Conservation (phyloP, 192 early-diverging fungal genomes). For the Phycomyces nitens region DNA sequence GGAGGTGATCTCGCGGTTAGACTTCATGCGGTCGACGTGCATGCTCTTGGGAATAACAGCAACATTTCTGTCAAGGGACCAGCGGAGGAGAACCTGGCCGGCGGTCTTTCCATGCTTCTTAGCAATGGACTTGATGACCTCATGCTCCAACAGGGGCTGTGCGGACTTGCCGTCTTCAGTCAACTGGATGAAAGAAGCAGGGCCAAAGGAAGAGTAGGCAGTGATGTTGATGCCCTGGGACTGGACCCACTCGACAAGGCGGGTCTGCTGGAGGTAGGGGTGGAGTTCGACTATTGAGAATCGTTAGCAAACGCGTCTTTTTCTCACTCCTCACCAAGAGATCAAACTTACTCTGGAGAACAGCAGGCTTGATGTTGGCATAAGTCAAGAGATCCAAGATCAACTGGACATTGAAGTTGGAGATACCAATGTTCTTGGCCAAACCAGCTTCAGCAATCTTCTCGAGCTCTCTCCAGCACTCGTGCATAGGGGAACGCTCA, state of each 20-base stretch:
- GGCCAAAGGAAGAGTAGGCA: slow-evolving; percentile 73
- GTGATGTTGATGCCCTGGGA: slow-evolving; percentile 58
- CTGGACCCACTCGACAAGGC: slow-evolving; percentile 54
- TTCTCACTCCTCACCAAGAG: too few species aligned
- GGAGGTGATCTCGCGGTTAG: slow-evolving; percentile 52
- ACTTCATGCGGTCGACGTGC: slow-evolving; percentile 45
- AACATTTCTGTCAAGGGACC: slow-evolving; percentile 61
- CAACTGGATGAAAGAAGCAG: slow-evolving; percentile 30
- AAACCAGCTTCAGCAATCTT: slow-evolving; percentile 55
- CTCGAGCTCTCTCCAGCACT: slow-evolving; percentile 73
- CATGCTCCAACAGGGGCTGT: slow-evolving; percentile 46
- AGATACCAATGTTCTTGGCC: slow-evolving; percentile 63
- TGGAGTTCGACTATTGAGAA: slow-evolving; percentile 54
- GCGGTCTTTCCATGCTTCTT: slow-evolving; percentile 44
- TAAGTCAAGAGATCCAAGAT: slow-evolving; percentile 52
- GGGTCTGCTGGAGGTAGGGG: slow-evolving; percentile 67
- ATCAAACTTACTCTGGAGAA: slow-evolving; percentile 51
- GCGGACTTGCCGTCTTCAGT: slow-evolving; percentile 29
- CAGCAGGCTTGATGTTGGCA: slow-evolving; percentile 62
- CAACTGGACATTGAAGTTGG: slow-evolving; percentile 56
- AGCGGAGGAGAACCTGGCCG: slow-evolving; percentile 61
- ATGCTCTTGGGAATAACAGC: slow-evolving; percentile 69
- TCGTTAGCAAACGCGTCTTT: not conserved
- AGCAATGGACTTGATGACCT: slow-evolving; percentile 51
- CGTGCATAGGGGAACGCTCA: slow-evolving; percentile 46